Evolutionary conservation across 305 asterid species (phyloP), one percentile per base, ranked within the genome.

Genomic region (Fraxinus paxiana): DNA sequence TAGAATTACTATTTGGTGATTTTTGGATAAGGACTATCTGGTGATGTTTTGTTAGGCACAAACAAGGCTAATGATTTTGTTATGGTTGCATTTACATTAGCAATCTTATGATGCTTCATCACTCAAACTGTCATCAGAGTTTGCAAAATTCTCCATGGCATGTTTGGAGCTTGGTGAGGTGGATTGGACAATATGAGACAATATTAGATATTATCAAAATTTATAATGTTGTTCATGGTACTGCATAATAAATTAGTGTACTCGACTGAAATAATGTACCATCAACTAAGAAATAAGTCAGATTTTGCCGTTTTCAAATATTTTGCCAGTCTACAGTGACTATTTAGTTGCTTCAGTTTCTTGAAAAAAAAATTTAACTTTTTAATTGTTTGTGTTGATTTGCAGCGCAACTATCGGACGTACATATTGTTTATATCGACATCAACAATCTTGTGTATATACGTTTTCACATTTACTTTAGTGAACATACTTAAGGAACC

Each of bases 401-500:
- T 91, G 92, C 98, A 95, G 99, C 87, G 97, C 31, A 95, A 95
- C 84, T 93, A 95, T 88, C 84, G 95, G 83, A 87, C 92, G 41
- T 95, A 93, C 90, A 87, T 88, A 89, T 71, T 93, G 85, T 95
- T 95, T 81, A 89, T 93, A 82, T 81, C 89, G 22, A 88, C 97
- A 56, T 90, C 99, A 76, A 91, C 98, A 65, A 73, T 83, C 38
- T 84, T 93, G 94, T 93, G 99, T 89, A 73, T 85, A 72, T 92
- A 95, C 63, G 98, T 95, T 69, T 95, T 93, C 88, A 89, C 92
- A 34, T 92, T 95, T 85, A 93, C 98, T 28, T 80, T 93, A 88
- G 78, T 92, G 90, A 87, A 89, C 87, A 79, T 93, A 46, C 81
- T 89, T 28, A 83, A 81, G 37, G 85, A 87, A 85, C 90, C 89